Percentiles rank a stretch among this genome's conserved stretches.
These are phyloP conservation scores for Elsinoe necatrix DNA, from an alignment of 2,329 filamentous ascomycete species.

Conservation along the genomic window DNA sequence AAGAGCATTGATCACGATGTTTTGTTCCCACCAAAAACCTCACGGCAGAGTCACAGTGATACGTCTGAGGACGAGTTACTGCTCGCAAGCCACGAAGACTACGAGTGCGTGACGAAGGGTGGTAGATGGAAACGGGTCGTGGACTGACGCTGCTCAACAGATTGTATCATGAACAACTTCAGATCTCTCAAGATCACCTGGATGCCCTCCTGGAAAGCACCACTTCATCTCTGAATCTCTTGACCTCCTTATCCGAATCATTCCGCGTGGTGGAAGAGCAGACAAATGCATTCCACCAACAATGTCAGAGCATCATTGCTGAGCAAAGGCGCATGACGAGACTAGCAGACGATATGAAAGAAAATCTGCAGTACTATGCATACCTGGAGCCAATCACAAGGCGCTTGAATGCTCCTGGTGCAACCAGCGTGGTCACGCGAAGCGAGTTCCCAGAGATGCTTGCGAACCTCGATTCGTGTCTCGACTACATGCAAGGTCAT, in stretches of 20 bases:
- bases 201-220: slow-evolving; percentile 71
- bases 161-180: slow-evolving; percentile 71
- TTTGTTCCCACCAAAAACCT: background rate
- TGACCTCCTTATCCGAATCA: slow-evolving; percentile 72
- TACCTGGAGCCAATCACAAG: slow-evolving; percentile 88
- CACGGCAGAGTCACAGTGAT: background rate
- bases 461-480: slow-evolving; percentile 75
- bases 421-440: slow-evolving; percentile 73
- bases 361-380: slow-evolving; percentile 87
- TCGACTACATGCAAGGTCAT: slow-evolving; percentile 85
- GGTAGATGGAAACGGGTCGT: background rate
- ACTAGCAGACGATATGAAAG: slow-evolving; percentile 75
- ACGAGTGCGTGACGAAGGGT: slow-evolving; percentile 50
- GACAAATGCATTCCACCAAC: slow-evolving; percentile 84
- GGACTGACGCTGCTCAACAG: slow-evolving; percentile 32
- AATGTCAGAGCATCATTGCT: slow-evolving; percentile 77
- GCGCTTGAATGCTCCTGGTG: slow-evolving; percentile 83
- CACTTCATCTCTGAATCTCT: slow-evolving; percentile 62
- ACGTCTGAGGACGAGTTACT: slow-evolving; percentile 55
- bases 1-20: slow-evolving; percentile 24
- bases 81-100: slow-evolving; percentile 75
- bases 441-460: slow-evolving; percentile 84
- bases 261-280: slow-evolving; percentile 83
- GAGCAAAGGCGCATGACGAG: slow-evolving; percentile 73
- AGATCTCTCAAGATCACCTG: slow-evolving; percentile 72